These are phyloP conservation scores for Fusarium newnesense DNA, from an alignment of 2,329 filamentous ascomycete species.

Conservation along the genomic window DNA sequence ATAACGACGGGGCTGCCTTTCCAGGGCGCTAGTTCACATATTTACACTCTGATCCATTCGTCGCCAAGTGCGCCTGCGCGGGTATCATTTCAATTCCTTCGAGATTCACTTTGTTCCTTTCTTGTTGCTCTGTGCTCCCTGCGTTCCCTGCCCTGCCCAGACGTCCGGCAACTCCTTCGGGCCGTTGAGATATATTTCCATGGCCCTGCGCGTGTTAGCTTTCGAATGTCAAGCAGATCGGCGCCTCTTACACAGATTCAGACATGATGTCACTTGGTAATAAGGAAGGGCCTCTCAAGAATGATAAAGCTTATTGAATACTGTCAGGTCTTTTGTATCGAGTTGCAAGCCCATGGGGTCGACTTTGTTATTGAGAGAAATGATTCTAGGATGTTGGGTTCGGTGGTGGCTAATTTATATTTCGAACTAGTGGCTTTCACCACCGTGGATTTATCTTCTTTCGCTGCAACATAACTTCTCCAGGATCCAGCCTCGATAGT, in stretches of 20 bases:
- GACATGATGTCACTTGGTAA: constrained; percentile 18
- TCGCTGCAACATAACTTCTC: constrained; percentile 10
- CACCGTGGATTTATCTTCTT: constrained; percentile 10
- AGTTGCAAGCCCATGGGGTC: neutral
- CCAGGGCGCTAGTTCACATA: neutral
- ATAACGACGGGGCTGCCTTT: constrained; percentile 4
- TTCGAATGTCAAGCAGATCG: neutral
- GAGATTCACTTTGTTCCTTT: neutral
- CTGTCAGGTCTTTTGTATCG: neutral
- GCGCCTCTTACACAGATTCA: constrained; percentile 1
- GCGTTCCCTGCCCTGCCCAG: constrained; percentile 20
- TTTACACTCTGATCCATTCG: constrained; percentile 20
- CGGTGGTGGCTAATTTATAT: constrained; percentile 27
- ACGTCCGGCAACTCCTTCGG: constrained; percentile 22
- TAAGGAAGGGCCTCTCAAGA: neutral
- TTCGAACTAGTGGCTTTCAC: constrained; percentile 4
- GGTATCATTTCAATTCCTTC: constrained; percentile 20
- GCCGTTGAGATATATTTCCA: constrained; percentile 12
- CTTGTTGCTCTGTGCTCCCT: neutral
- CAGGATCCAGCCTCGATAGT: constrained; percentile 14
- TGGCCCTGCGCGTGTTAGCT: constrained; percentile 10
- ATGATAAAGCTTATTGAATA: neutral
- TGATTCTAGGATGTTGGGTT: neutral
- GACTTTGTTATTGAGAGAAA: neutral
- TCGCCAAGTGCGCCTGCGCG: constrained; percentile 27